A percentile compares a stretch with the other conserved stretches of the same genome.
These are phyloP conservation scores for Knoxia roxburghii DNA, from an alignment of 257 asterid genomes.

Conservation along the genomic window DNA sequence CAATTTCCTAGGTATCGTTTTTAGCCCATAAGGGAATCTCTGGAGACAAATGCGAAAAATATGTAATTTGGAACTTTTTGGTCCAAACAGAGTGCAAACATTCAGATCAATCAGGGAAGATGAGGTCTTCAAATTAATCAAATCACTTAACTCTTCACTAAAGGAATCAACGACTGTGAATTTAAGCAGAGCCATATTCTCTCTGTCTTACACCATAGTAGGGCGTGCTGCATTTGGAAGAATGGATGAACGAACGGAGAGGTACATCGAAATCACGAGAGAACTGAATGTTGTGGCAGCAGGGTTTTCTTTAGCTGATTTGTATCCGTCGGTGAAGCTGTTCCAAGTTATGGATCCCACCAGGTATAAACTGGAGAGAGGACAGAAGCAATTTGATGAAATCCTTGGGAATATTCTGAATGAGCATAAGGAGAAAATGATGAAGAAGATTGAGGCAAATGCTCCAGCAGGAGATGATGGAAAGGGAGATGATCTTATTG, in stretches of 20 bases:
- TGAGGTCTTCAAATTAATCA: background rate
- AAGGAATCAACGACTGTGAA: background rate
- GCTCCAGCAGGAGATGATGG: background rate
- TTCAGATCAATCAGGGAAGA: conserved; percentile 4
- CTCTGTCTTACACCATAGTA: background rate
- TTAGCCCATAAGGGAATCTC: background rate
- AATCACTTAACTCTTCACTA: background rate
- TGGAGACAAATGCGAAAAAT: conserved; percentile 1
- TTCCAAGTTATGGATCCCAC: background rate
- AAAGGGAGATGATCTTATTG: background rate
- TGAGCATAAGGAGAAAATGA: background rate
- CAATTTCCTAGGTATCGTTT: background rate
- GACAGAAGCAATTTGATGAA: background rate
- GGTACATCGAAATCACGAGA: background rate
- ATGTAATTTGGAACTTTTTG: background rate
- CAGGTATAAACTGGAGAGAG: background rate
- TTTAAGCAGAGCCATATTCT: background rate
- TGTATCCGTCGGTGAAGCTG: background rate
- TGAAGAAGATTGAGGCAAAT: no score
- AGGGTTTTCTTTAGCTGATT: background rate
- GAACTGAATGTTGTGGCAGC: background rate
- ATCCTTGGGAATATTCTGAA: background rate
- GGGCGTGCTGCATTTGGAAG: conserved; percentile 4
- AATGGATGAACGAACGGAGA: background rate
- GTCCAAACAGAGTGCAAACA: background rate